phyloP scores from a whole-genome alignment of 2,329 filamentous ascomycete genomes.

The Aspergillus felis region DNA sequence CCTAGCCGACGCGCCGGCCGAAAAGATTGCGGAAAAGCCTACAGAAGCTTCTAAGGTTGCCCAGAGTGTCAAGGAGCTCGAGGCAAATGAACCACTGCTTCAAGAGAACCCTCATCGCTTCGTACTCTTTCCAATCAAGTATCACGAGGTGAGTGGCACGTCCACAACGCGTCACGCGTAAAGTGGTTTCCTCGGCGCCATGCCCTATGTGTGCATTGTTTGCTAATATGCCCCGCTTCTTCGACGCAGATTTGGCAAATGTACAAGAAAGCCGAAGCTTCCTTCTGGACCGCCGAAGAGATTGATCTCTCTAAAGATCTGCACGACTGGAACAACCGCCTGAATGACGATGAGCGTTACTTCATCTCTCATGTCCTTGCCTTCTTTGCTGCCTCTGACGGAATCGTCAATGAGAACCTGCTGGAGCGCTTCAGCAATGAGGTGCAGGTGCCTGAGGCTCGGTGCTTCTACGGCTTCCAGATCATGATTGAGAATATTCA shows the following conservation, averaged over 20 bases:
- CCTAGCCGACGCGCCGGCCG: slow-evolving; percentile 51
- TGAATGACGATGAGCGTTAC: slow-evolving; percentile 96
- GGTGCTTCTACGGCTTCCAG: slow-evolving; percentile 99
- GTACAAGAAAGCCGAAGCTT: slow-evolving; percentile 99
- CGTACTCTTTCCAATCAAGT: slow-evolving; percentile 98
- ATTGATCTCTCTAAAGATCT: slow-evolving; percentile 98
- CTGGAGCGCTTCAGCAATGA: slow-evolving; percentile 96
- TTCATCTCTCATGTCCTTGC: slow-evolving; percentile 98
- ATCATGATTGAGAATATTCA: slow-evolving; percentile 99
- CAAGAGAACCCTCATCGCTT: slow-evolving; percentile 96
- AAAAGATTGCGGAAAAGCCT: slow-evolving; percentile 50
- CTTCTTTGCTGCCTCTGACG: slow-evolving; percentile 98
- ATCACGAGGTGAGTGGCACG: slow-evolving; percentile 81
- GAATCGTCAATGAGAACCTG: slow-evolving; percentile 99
- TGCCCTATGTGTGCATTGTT: slow-evolving; percentile 9
- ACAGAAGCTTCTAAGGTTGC: slow-evolving; percentile 42
- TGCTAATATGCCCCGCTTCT: slow-evolving; percentile 35
- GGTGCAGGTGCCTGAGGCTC: slow-evolving; percentile 94
- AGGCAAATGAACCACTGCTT: slow-evolving; percentile 83
- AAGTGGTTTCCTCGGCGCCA: slow-evolving; percentile 46
- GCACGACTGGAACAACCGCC: slow-evolving; percentile 97
- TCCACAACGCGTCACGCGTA: slow-evolving; percentile 62
- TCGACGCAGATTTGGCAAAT: slow-evolving; percentile 88
- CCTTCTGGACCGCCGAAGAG: slow-evolving; percentile 99
- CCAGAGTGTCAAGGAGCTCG: slow-evolving; percentile 59